Conservation (phyloP, 805 yeast genomes). For the Lipomyces spencermartinsiae region DNA sequence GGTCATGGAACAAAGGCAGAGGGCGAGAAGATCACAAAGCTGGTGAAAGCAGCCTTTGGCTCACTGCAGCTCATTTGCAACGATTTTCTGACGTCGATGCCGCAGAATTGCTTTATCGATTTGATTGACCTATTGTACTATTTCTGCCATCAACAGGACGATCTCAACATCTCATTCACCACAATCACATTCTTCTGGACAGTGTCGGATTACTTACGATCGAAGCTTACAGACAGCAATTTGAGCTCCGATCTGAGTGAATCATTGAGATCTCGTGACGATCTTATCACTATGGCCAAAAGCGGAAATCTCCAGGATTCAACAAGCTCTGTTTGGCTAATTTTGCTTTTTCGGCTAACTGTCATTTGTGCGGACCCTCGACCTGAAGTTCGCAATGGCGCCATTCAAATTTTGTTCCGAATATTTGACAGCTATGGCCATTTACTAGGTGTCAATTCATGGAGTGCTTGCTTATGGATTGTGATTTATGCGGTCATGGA, state of each 20-base stretch:
- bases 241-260: slow-evolving; percentile 30
- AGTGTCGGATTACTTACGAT: slow-evolving; percentile 75
- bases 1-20: slow-evolving; percentile 19
- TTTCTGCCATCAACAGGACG: slow-evolving; percentile 73
- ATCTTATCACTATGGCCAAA: slow-evolving; percentile 23
- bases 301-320: slow-evolving; percentile 20
- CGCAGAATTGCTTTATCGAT: slow-evolving; percentile 64
- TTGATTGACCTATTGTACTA: slow-evolving; percentile 74
- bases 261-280: slow-evolving; percentile 27
- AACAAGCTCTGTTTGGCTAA: slow-evolving; percentile 60
- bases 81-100: slow-evolving; percentile 78
- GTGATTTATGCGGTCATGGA: slow-evolving; percentile 57
- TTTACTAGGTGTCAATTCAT: slow-evolving; percentile 56
- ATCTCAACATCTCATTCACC: slow-evolving; percentile 87
- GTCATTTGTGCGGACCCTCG: slow-evolving; percentile 68
- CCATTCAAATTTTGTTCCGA: slow-evolving; percentile 86
- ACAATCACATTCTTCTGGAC: slow-evolving; percentile 93
- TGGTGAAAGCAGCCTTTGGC: slow-evolving; percentile 66
- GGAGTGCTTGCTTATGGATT: slow-evolving; percentile 71
- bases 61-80: slow-evolving; percentile 83
- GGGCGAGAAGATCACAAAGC: slow-evolving; percentile 25
- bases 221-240: slow-evolving; percentile 29
- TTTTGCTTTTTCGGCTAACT: slow-evolving; percentile 66
- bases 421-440: slow-evolving; percentile 75
- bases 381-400: slow-evolving; percentile 85